These are phyloP conservation scores for Blumeria graminis DNA, from an alignment of 2,329 filamentous ascomycete genomes.

Conservation along the genomic window DNA sequence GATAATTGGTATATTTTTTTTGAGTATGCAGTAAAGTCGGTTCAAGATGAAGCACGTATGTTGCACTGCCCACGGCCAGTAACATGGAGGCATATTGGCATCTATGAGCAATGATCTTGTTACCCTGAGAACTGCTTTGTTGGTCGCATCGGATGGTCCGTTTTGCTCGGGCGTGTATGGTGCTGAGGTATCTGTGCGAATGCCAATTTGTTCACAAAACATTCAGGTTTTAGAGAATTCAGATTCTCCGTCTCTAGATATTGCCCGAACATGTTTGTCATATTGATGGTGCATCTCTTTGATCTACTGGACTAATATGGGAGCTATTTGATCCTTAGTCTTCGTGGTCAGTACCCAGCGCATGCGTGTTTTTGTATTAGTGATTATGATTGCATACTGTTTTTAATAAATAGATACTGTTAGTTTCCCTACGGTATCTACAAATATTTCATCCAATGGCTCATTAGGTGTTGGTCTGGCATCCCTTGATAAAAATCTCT, in stretches of 20 bases:
- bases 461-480: too few species aligned
- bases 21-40: not conserved
- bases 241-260: not conserved
- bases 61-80: not conserved
- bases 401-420: not conserved
- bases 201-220: not conserved
- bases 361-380: not conserved
- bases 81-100: not conserved
- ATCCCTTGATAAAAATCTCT: too few species aligned
- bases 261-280: not conserved
- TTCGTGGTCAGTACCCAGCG: not conserved
- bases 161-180: not conserved
- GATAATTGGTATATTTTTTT: not conserved
- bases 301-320: not conserved
- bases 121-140: not conserved
- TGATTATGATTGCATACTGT: not conserved
- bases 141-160: not conserved
- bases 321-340: not conserved
- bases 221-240: not conserved
- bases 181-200: not conserved
- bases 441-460: not conserved
- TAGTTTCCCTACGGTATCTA: not conserved
- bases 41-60: not conserved
- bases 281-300: not conserved
- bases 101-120: not conserved